These are phyloP conservation scores for Trametopsis cervina DNA, from an alignment of 768 basidiomycete genomes.

Conservation along the genomic window DNA sequence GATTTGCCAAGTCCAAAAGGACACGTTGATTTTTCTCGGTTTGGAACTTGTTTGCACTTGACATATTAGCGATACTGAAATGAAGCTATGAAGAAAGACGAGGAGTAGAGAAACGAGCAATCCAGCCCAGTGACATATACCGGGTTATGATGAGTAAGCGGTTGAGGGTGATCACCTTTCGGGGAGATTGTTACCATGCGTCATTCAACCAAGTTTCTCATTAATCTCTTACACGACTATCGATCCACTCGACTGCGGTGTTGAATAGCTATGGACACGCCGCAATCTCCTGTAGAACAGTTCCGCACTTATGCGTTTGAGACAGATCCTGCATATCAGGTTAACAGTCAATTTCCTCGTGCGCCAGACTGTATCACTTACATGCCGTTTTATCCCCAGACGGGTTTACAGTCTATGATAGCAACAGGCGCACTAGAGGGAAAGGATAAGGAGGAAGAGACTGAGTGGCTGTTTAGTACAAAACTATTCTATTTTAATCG, in stretches of 20 bases:
- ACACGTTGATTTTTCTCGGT: slow-evolving; percentile 58
- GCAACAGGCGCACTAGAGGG: background rate
- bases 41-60: slow-evolving; percentile 45
- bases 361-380: background rate
- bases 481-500: slow-evolving; percentile 71
- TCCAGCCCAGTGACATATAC: background rate
- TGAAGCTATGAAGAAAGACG: background rate
- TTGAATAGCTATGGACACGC: no score
- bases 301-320: slow-evolving; percentile 47
- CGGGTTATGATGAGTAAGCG: background rate
- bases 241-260: background rate
- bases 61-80: slow-evolving; percentile 7
- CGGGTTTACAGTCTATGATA: background rate
- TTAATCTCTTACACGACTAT: background rate
- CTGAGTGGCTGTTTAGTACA: slow-evolving; percentile 44
- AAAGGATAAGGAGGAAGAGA: slow-evolving; percentile 31
- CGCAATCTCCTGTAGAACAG: slow-evolving; percentile 2
- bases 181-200: no score
- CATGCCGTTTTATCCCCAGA: background rate
- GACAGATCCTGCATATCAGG: slow-evolving; percentile 54
- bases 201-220: no score
- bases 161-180: no score
- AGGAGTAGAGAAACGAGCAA: background rate
- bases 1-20: slow-evolving; percentile 59
- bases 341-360: slow-evolving; percentile 22